Evolutionary conservation across 305 asterid species (phyloP).

Genomic region (Vinca major): DNA sequence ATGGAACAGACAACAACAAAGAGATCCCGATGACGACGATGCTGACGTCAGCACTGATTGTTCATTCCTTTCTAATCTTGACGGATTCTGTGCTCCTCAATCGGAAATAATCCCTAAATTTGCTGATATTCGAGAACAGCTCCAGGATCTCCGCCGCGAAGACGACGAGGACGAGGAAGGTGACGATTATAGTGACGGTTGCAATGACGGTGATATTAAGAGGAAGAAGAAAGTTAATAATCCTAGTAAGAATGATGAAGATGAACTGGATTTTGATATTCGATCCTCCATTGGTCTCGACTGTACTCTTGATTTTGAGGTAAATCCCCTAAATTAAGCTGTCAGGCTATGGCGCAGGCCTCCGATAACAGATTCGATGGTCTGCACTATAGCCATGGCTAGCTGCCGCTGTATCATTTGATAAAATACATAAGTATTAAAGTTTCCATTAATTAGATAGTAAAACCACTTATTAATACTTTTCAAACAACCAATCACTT

Average conservation of each 20-base stretch:
- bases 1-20: conserved; percentile 42
- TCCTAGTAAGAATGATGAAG: conserved; percentile 15
- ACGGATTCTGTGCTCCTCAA: conserved; percentile 9
- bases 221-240: not conserved
- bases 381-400: too few relatives aligned
- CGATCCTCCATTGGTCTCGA: conserved; percentile 69
- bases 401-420: too few relatives aligned
- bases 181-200: conserved; percentile 4
- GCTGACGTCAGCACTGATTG: conserved; percentile 5
- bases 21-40: not conserved
- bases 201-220: not conserved
- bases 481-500: too few relatives aligned
- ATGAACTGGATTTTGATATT: conserved; percentile 33
- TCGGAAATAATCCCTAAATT: not conserved
- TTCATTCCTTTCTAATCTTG: not conserved
- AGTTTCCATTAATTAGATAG: too few relatives aligned
- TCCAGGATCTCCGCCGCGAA: not conserved
- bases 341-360: too few relatives aligned
- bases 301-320: conserved; percentile 82
- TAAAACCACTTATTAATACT: too few relatives aligned
- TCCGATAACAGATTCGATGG: too few relatives aligned
- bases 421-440: too few relatives aligned
- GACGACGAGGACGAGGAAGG: conserved; percentile 23
- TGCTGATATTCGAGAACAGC: not conserved
- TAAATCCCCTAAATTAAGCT: conserved; percentile 7